A percentile compares a stretch with the other conserved stretches of the same genome.
Evolutionary conservation across 768 basidiomycete genomes (phyloP).

Genomic region (Amanita inopinata): DNA sequence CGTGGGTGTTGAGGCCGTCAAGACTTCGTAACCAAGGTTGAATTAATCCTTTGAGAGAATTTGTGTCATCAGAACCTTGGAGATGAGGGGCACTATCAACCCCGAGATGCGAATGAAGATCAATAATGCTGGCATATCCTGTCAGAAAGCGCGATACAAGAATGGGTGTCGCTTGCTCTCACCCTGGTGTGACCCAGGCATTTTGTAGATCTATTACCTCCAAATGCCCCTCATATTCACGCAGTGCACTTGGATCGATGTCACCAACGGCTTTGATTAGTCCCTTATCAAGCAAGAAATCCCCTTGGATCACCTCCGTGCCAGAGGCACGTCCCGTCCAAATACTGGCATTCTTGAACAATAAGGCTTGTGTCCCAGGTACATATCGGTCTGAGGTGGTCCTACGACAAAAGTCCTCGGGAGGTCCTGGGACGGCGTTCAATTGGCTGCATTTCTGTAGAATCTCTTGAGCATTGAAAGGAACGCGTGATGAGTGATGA

Average conservation of each 20-base stretch:
- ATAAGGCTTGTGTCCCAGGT: constrained; percentile 48
- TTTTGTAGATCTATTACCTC: constrained; percentile 45
- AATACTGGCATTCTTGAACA: constrained; percentile 65
- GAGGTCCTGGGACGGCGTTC: constrained; percentile 37
- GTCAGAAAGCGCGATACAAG: constrained; percentile 8
- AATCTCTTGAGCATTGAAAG: constrained; percentile 30
- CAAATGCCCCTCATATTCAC: constrained; percentile 17
- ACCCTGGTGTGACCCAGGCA: constrained; percentile 70
- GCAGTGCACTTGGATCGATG: constrained; percentile 19
- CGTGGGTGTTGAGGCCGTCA: constrained; percentile 71
- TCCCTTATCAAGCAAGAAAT: constrained; percentile 51
- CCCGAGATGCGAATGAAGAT: constrained; percentile 48
- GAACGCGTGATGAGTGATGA: constrained; percentile 16
- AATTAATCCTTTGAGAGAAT: constrained; percentile 36
- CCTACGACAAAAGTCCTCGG: constrained; percentile 28
- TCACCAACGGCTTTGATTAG: constrained; percentile 43
- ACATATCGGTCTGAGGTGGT: constrained; percentile 51
- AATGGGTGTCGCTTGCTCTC: constrained; percentile 3
- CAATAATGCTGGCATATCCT: constrained; percentile 20
- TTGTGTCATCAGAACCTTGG: constrained; percentile 36
- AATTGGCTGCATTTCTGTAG: constrained; percentile 42
- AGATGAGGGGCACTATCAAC: constrained; percentile 23
- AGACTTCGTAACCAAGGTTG: constrained; percentile 56
- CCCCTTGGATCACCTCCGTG: constrained; percentile 44
- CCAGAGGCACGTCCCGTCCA: constrained; percentile 49